Evolutionary conservation across 257 asterid species (phyloP).

Genomic region (Catharanthus roseus): DNA sequence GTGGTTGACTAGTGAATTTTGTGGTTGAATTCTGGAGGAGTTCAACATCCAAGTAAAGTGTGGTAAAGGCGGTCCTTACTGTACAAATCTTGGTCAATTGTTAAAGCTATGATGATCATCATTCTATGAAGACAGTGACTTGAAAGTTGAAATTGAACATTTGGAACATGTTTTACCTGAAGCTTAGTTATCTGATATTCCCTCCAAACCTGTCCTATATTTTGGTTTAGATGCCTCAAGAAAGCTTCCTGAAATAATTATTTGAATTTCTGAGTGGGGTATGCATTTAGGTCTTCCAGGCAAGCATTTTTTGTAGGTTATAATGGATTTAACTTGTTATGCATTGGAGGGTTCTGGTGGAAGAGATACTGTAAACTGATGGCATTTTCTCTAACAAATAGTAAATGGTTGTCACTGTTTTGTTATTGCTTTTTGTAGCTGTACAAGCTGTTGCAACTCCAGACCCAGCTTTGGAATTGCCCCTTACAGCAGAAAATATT

Average conservation of each 20-base stretch:
- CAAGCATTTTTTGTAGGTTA: background rate
- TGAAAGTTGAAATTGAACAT: no score
- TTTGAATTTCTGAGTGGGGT: background rate
- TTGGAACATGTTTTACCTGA: background rate
- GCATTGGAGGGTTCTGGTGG: background rate
- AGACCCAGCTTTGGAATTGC: slow-evolving; percentile 59
- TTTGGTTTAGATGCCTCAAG: no score
- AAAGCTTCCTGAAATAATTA: background rate
- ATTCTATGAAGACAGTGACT: background rate
- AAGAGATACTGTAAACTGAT: background rate
- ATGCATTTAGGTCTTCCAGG: background rate
- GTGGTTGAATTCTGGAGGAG: background rate
- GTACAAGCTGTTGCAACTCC: slow-evolving; percentile 72
- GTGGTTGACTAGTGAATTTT: background rate
- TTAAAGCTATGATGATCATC: background rate
- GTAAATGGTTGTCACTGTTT: no score
- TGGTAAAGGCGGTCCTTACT: background rate
- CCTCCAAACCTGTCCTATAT: background rate
- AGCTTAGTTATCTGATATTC: background rate
- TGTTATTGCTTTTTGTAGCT: slow-evolving; percentile 30
- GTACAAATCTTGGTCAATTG: background rate
- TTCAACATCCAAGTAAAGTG: background rate
- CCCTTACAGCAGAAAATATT: slow-evolving; percentile 83
- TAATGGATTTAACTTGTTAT: background rate
- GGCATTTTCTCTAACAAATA: no score